Base-by-base conservation (phyloP, 2,329 filamentous ascomycete species). In the Thermothelomyces thermophilus region DNA sequence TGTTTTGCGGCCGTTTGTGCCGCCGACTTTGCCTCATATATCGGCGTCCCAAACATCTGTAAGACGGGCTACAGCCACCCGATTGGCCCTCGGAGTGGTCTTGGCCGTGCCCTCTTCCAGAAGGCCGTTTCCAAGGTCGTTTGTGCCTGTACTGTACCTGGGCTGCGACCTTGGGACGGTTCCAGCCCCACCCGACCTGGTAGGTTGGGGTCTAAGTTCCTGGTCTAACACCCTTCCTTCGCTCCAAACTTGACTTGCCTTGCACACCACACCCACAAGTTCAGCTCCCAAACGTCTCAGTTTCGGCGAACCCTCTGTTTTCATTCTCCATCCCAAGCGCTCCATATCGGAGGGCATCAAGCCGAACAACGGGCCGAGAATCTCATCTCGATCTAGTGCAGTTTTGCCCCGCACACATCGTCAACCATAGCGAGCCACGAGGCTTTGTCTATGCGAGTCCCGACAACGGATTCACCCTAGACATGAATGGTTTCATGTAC, bases 161-260 rank as follows among this genome's bases (percentile, higher is more conserved):
- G 24, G 24, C 24, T 26, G 24, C 24, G 24, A 5, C 9, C 24
- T 26, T 26, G 24, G 24, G 17, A 17, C 40, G 13, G 19, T 28
- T 37, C 34, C 7, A 19, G 37, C 39, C 46, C 46, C 46, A 39
- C 46, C 26, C 46, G 39, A 43, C n/a, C 20, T 40, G 24, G 8
- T 24, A 24, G 37, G 24, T 31, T 39, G 42, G 41, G 31, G 11
- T 17, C 14, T 30, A 36, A 35, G 37, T 30, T 31, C 40, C 46
- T 10, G 20, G 36, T 24, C 35, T 33, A 46, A 37, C 39, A 31
- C 24, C 31, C 19, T 19, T 39, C 36, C 19, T 22, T 39, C 36
- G n/a, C 20, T 13, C 36, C 19, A 39, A 4, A 24, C 11, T 39
- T 19, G 20, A 22, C n/a, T n/a, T n/a, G 19, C 35, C 20, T 22